These are phyloP conservation scores for Alloteropsis semialata DNA, from an alignment of 176 grass and related monocot genomes.

Conservation along the genomic window DNA sequence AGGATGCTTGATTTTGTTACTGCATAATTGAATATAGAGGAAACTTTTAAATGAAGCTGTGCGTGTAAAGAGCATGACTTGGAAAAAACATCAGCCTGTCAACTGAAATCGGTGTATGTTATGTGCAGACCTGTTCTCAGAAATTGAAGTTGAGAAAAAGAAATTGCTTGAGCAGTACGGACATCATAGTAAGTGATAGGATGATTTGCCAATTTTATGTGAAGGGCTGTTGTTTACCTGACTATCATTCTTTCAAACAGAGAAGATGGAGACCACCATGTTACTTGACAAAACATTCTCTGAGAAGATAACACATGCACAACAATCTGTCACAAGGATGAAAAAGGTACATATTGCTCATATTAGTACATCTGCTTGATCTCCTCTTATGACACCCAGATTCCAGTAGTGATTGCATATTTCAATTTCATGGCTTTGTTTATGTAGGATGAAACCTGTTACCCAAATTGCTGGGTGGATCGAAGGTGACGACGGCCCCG, in stretches of 20 bases:
- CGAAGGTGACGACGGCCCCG: too few relatives aligned
- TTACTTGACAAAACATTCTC: constrained; percentile 54
- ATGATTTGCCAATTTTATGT: neutral
- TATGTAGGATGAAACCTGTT: constrained; percentile 62
- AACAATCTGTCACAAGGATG: constrained; percentile 60
- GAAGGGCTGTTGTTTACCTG: neutral
- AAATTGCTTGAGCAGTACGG: constrained; percentile 54
- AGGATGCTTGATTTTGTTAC: neutral
- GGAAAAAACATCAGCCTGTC: neutral
- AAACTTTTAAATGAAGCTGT: neutral
- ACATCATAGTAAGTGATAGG: constrained; percentile 59
- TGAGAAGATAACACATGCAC: constrained; percentile 53
- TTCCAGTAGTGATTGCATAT: neutral
- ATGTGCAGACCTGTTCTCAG: constrained; percentile 61
- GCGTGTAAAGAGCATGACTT: neutral
- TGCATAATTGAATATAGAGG: neutral
- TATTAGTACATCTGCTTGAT: constrained; percentile 1
- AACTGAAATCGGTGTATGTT: constrained; percentile 12
- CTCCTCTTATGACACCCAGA: neutral
- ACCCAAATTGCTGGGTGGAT: too few relatives aligned
- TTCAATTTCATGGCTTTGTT: neutral
- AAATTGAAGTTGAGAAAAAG: constrained; percentile 85
- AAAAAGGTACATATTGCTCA: constrained; percentile 50
- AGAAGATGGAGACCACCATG: constrained; percentile 44
- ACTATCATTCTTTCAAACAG: constrained; percentile 34